Evolutionary conservation across 495 filamentous ascomycete genomes (phyloP).

Genomic region (Aspergillus bertholletiae): DNA sequence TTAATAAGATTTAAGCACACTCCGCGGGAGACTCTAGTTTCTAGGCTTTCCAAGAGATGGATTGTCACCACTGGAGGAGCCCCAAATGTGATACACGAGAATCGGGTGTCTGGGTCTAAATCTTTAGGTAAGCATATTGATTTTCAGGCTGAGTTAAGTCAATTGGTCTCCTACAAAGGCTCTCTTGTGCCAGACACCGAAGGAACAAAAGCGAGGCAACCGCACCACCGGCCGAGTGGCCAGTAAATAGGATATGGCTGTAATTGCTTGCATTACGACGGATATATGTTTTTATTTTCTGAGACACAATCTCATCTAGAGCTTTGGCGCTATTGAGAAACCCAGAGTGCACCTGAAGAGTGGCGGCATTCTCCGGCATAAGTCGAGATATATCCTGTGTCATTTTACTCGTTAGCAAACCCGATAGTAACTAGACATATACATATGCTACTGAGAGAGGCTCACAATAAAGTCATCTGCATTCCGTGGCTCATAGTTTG

Average conservation of each 20-base stretch:
- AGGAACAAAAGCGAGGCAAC: conserved; percentile 7
- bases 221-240: conserved; percentile 5
- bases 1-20: conserved; percentile 5
- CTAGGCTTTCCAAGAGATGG: background rate
- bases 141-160: background rate
- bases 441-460: background rate
- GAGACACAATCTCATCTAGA: background rate
- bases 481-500: background rate
- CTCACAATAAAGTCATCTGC: conserved; percentile 2
- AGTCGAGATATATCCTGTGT: background rate
- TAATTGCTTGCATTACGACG: background rate
- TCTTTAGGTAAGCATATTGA: background rate
- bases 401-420: background rate
- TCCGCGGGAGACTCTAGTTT: background rate
- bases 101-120: background rate
- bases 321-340: conserved; percentile 4
- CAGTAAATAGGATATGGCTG: conserved; percentile 2
- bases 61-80: background rate
- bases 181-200: background rate
- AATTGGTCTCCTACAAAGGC: background rate
- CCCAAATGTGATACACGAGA: conserved; percentile 1
- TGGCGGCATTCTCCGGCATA: background rate
- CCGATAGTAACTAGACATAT: background rate
- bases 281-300: background rate
- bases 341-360: conserved; percentile 1